These are phyloP conservation scores for Patellaria atrata DNA, from an alignment of 495 filamentous ascomycete species.

Conservation along the genomic window DNA sequence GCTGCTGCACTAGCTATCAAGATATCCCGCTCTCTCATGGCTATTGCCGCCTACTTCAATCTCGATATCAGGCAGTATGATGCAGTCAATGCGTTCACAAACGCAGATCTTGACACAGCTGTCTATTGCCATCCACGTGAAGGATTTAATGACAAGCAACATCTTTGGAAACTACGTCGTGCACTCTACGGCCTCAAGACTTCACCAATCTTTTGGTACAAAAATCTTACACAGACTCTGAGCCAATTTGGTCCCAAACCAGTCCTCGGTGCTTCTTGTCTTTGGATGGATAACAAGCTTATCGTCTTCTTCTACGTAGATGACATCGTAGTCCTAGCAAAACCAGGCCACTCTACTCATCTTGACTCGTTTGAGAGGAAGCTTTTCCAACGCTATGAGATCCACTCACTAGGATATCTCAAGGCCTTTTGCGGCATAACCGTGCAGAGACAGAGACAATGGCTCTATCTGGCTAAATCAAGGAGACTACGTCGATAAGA, in stretches of 20 bases:
- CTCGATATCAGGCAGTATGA: constrained; percentile 13
- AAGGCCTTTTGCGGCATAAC: constrained; percentile 1
- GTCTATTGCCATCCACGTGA: constrained; percentile 1
- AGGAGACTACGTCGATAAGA: constrained; percentile 6
- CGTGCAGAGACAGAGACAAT: not conserved
- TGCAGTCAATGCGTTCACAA: constrained; percentile 23
- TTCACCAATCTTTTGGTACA: constrained; percentile 2
- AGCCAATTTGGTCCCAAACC: constrained; percentile 1
- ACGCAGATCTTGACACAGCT: constrained; percentile 3
- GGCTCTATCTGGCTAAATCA: not conserved
- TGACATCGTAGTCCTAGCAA: constrained; percentile 3
- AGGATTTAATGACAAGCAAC: not conserved
- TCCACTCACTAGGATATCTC: not conserved
- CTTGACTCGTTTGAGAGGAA: not conserved
- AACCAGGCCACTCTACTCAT: not conserved
- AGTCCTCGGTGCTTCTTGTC: constrained; percentile 1
- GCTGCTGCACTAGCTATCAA: constrained; percentile 5
- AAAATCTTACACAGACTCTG: constrained; percentile 5
- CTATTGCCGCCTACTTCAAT: constrained; percentile 4
- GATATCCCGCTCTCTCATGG: constrained; percentile 4
- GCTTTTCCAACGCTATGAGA: not conserved
- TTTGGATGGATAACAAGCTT: not conserved
- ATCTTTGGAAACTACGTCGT: not conserved
- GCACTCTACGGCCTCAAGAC: constrained; percentile 3
- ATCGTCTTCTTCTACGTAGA: constrained; percentile 6